A percentile compares a stretch with the other conserved stretches of the same genome.
Conservation (phyloP, 805 yeast genomes). For the Huiozyma naganishii region DNA sequence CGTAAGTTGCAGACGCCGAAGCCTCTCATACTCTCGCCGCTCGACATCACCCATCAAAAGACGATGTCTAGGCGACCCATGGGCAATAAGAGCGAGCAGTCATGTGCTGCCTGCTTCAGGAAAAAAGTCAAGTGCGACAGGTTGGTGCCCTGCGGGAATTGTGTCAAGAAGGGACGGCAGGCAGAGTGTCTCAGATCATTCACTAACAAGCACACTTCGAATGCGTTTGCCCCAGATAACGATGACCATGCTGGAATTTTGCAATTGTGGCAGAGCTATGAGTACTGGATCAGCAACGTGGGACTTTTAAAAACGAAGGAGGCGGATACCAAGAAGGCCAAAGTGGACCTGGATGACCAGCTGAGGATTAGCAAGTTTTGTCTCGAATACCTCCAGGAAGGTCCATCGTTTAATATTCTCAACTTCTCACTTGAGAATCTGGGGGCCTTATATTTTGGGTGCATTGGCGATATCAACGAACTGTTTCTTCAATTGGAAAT, state of each 20-base stretch:
- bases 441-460: slow-evolving; percentile 25
- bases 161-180: slow-evolving; percentile 21
- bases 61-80: background rate
- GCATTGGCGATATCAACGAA: slow-evolving; percentile 23
- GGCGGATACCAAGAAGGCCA: slow-evolving; percentile 2
- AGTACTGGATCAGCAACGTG: slow-evolving; percentile 18
- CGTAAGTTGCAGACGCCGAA: background rate
- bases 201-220: background rate
- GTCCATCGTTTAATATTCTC: slow-evolving; percentile 16
- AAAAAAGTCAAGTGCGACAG: slow-evolving; percentile 28
- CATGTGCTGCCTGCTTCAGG: slow-evolving; percentile 19
- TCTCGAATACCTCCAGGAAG: slow-evolving; percentile 9
- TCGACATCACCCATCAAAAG: no score
- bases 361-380: slow-evolving; percentile 9
- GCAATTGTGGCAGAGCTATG: slow-evolving; percentile 23
- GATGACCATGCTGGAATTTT: slow-evolving; percentile 6
- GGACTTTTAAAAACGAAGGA: slow-evolving; percentile 16
- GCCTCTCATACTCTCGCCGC: no score
- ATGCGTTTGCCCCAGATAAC: background rate
- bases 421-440: slow-evolving; percentile 24
- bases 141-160: slow-evolving; percentile 24
- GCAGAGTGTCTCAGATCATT: slow-evolving; percentile 13
- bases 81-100: slow-evolving; percentile 1
- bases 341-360: slow-evolving; percentile 2
- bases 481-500: slow-evolving; percentile 16